Evolutionary conservation across 2,329 filamentous ascomycete genomes (phyloP).

Genomic region (Saccharata proteae): DNA sequence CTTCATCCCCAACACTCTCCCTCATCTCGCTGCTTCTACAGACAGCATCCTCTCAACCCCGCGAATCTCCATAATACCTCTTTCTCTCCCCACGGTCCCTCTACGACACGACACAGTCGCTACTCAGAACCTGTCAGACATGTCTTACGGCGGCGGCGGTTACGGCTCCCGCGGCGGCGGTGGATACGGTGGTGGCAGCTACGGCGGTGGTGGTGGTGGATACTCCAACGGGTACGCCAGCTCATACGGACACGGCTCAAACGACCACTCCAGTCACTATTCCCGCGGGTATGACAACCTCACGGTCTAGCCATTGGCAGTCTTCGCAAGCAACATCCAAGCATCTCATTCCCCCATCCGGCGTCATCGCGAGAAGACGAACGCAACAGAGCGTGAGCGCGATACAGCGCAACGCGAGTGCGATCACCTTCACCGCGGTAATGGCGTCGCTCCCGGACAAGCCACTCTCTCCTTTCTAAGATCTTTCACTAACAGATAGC

Average conservation of each 20-base stretch:
- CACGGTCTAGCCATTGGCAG: conserved; percentile 29
- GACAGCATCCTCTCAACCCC: no score
- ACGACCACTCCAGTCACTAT: conserved; percentile 35
- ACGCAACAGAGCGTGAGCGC: no score
- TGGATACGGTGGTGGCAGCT: conserved; percentile 28
- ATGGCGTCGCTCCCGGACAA: conserved; percentile 18
- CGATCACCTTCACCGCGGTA: no score
- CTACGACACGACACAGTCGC: conserved; percentile 17
- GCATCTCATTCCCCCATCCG: no score
- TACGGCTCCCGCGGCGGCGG: conserved; percentile 44
- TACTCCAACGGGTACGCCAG: conserved; percentile 43
- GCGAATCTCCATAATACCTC: no score
- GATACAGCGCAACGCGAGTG: no score
- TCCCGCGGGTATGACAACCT: conserved; percentile 33
- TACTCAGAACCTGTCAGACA: conserved; percentile 31
- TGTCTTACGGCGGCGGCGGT: conserved; percentile 58
- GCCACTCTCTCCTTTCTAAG: conserved; percentile 17
- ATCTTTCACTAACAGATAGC: conserved; percentile 11
- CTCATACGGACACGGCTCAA: conserved; percentile 32
- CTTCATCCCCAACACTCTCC: no score
- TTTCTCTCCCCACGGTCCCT: conserved; percentile 8
- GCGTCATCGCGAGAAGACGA: conserved; percentile 14
- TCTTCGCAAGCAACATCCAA: conserved; percentile 13
- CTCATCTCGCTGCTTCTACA: no score
- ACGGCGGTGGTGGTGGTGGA: conserved; percentile 33